phyloP scores from a whole-genome alignment of 805 yeast genomes.

The Suhomyces xylopsoci region DNA sequence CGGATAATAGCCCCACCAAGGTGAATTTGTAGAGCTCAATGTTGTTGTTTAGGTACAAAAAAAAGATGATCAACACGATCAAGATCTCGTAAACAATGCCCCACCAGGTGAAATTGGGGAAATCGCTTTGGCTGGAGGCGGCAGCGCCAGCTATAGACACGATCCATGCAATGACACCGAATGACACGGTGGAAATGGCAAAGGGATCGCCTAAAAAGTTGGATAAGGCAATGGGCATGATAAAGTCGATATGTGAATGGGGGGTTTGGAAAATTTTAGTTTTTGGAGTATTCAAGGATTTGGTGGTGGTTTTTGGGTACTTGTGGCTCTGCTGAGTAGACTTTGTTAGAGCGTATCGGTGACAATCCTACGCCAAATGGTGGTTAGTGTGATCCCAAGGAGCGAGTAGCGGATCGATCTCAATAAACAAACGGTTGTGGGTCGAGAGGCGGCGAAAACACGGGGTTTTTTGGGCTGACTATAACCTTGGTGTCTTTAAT shows the following conservation, averaged over 20 bases:
- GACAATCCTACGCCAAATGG: neutral
- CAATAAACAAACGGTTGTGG: neutral
- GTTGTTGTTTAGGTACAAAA: constrained; percentile 56
- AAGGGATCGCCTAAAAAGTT: constrained; percentile 80
- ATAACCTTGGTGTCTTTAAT: neutral
- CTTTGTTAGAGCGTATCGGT: neutral
- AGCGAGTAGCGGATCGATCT: neutral
- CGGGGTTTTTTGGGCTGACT: neutral
- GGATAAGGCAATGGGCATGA: constrained; percentile 38
- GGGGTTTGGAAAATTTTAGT: neutral
- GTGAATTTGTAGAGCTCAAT: constrained; percentile 67
- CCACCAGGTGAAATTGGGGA: constrained; percentile 96
- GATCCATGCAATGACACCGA: constrained; percentile 78
- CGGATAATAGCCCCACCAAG: constrained; percentile 53
- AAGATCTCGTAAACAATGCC: constrained; percentile 78
- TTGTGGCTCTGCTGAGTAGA: neutral
- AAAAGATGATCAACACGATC: constrained; percentile 48
- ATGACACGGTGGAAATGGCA: constrained; percentile 75
- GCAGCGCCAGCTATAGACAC: constrained; percentile 86
- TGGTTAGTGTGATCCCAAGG: neutral
- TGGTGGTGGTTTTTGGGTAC: neutral
- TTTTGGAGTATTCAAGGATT: neutral
- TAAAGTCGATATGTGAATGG: neutral
- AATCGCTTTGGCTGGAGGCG: constrained; percentile 31
- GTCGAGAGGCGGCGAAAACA: neutral